Percentiles rank a stretch among this genome's conserved stretches.
Conservation (phyloP, 1,139 yeast species). For the Lodderomyces oxycetoniae region DNA sequence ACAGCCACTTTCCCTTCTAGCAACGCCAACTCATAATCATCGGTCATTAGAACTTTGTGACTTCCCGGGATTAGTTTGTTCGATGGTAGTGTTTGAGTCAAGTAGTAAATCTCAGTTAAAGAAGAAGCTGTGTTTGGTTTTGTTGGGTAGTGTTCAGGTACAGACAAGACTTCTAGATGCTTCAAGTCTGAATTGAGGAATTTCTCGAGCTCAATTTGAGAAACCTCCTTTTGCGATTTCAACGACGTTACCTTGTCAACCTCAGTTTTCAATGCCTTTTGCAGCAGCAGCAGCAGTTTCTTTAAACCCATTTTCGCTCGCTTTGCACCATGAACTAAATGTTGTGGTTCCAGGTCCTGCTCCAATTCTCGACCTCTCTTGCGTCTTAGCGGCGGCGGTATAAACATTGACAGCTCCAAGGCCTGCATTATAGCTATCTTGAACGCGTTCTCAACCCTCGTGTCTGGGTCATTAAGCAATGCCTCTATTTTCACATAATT, state of each 20-base stretch:
- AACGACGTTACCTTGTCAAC: constrained; percentile 13
- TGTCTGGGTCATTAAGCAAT: constrained; percentile 9
- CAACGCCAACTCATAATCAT: constrained; percentile 76
- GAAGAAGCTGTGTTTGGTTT: constrained; percentile 50
- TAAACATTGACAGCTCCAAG: constrained; percentile 13
- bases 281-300: constrained; percentile 10
- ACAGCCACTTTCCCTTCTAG: constrained; percentile 94
- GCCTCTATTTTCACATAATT: constrained; percentile 6
- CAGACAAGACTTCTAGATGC: constrained; percentile 35
- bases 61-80: constrained; percentile 78
- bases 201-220: constrained; percentile 20
- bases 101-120: constrained; percentile 77
- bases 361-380: not conserved
- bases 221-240: constrained; percentile 19
- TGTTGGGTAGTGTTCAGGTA: constrained; percentile 44
- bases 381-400: constrained; percentile 8
- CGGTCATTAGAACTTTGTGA: constrained; percentile 81
- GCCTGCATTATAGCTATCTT: constrained; percentile 13
- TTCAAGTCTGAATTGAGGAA: constrained; percentile 26
- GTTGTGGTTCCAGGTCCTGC: constrained; percentile 7
- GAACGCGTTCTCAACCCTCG: constrained; percentile 10
- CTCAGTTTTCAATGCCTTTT: not conserved
- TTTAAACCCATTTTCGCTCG: constrained; percentile 3
- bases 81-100: constrained; percentile 83
- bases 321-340: constrained; percentile 4